A percentile compares a stretch with the other conserved stretches of the same genome.
These are phyloP conservation scores for Diaporthe sp. DNA, from an alignment of 2,329 filamentous ascomycete species.

Conservation along the genomic window DNA sequence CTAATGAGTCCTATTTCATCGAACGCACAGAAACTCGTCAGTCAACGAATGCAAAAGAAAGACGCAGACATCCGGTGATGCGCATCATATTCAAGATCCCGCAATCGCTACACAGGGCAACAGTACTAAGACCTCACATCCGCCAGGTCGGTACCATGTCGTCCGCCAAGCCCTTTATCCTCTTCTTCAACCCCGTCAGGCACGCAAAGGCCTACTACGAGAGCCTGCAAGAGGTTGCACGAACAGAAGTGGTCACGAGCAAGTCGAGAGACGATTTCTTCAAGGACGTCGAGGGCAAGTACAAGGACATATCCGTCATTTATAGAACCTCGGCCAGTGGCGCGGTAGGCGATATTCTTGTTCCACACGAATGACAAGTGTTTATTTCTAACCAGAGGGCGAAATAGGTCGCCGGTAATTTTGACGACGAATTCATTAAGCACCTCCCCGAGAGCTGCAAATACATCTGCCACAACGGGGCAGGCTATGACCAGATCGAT, in stretches of 20 bases:
- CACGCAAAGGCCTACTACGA: background rate
- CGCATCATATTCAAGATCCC: background rate
- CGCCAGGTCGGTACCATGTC: constrained; percentile 3
- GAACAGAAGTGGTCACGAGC: constrained; percentile 2
- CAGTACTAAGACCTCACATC: background rate
- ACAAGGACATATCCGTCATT: constrained; percentile 9
- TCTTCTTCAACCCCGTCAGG: constrained; percentile 2
- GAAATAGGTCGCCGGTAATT: constrained; percentile 45
- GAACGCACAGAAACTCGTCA: too few species aligned
- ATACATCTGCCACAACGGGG: constrained; percentile 55
- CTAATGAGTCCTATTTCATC: too few species aligned
- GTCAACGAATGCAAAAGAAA: too few species aligned
- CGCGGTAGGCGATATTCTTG: background rate
- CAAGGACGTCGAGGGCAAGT: background rate
- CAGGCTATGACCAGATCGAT: constrained; percentile 61
- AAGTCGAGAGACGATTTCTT: constrained; percentile 5
- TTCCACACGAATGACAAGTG: too few species aligned
- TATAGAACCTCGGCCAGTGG: constrained; percentile 7
- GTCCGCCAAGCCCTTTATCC: background rate
- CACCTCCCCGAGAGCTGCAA: background rate
- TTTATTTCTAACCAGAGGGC: background rate
- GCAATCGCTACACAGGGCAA: background rate
- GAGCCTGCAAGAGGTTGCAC: constrained; percentile 5
- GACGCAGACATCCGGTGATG: too few species aligned
- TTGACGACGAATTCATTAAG: constrained; percentile 62